A percentile compares a stretch with the other conserved stretches of the same genome.
Evolutionary conservation across 2,329 filamentous ascomycete species (phyloP).

Genomic region (Aspergillus sp.): DNA sequence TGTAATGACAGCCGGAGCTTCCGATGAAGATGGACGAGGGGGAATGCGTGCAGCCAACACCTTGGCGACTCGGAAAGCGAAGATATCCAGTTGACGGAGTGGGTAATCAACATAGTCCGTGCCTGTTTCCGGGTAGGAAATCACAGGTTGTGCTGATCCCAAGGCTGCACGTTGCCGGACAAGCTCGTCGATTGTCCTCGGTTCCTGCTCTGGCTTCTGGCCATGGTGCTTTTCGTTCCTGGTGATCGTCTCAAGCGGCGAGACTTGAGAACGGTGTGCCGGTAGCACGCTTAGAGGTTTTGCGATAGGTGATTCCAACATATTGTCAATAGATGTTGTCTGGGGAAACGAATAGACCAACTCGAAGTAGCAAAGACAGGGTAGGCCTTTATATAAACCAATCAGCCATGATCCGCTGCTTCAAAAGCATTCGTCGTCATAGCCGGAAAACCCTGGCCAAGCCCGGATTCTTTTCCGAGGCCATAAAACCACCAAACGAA

Average conservation of each 20-base stretch:
- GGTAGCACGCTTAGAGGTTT: not conserved
- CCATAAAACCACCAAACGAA: too few relatives aligned
- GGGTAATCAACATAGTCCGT: conserved; percentile 50
- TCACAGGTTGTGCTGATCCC: conserved; percentile 36
- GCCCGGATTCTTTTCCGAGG: conserved; percentile 6
- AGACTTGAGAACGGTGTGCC: conserved; percentile 2
- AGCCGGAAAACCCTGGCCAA: conserved; percentile 3
- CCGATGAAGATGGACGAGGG: conserved; percentile 25
- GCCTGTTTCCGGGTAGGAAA: conserved; percentile 48
- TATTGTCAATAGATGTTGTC: not conserved
- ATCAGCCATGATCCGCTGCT: not conserved
- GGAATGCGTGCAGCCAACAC: conserved; percentile 20
- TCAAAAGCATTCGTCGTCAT: not conserved
- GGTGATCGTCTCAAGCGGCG: not conserved
- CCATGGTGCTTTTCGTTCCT: not conserved
- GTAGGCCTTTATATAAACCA: not conserved
- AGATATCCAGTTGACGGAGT: conserved; percentile 45
- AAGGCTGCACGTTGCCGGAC: conserved; percentile 38
- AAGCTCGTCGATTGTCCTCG: conserved; percentile 40
- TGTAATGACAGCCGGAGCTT: conserved; percentile 43
- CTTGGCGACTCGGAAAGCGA: conserved; percentile 32
- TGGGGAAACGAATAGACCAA: not conserved
- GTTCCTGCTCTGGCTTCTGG: conserved; percentile 5
- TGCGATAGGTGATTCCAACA: conserved; percentile 13
- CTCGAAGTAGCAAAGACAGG: not conserved